A percentile compares a stretch with the other conserved stretches of the same genome.
These are phyloP conservation scores for Mortierella sp. DNA, from an alignment of 371 early-diverging fungal genomes.

Conservation along the genomic window DNA sequence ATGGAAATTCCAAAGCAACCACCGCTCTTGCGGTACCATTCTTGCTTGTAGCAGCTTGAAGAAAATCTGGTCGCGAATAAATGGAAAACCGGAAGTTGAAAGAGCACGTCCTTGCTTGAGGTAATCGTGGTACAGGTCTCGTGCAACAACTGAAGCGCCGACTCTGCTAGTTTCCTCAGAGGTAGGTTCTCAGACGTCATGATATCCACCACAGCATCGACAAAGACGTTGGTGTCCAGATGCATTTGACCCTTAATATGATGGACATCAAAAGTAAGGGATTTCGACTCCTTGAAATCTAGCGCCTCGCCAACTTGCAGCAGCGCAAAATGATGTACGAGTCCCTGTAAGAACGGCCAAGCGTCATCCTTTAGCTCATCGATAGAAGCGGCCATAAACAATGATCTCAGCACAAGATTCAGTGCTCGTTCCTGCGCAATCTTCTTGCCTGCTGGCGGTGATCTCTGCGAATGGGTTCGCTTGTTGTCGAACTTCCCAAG, in stretches of 20 bases:
- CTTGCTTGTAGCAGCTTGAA: conserved; percentile 88
- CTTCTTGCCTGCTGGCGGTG: conserved; percentile 59
- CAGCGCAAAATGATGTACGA: conserved; percentile 83
- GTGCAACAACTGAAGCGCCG: conserved; percentile 75
- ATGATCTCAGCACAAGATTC: conserved; percentile 69
- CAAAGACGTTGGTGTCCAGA: conserved; percentile 73
- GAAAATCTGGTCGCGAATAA: conserved; percentile 84
- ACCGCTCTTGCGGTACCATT: conserved; percentile 88
- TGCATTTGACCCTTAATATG: conserved; percentile 55
- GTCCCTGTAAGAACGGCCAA: conserved; percentile 72
- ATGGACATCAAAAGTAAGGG: conserved; percentile 42
- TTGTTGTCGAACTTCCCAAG: conserved; percentile 44
- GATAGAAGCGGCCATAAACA: conserved; percentile 77
- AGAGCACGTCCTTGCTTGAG: conserved; percentile 72
- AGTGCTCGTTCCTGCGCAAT: conserved; percentile 78
- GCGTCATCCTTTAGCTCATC: conserved; percentile 77
- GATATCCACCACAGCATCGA: conserved; percentile 84
- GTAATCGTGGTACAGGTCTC: conserved; percentile 69
- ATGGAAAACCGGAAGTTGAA: conserved; percentile 80
- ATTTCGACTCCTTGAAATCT: conserved; percentile 68
- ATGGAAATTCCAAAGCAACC: conserved; percentile 93
- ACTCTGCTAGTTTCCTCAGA: conserved; percentile 77
- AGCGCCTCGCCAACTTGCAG: conserved; percentile 78
- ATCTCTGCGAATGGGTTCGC: conserved; percentile 28
- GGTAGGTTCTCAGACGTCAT: conserved; percentile 78